Percentiles rank a stretch among this genome's conserved stretches.
Evolutionary conservation across 768 basidiomycete species (phyloP).

Genomic region (Agrocybe pediades): DNA sequence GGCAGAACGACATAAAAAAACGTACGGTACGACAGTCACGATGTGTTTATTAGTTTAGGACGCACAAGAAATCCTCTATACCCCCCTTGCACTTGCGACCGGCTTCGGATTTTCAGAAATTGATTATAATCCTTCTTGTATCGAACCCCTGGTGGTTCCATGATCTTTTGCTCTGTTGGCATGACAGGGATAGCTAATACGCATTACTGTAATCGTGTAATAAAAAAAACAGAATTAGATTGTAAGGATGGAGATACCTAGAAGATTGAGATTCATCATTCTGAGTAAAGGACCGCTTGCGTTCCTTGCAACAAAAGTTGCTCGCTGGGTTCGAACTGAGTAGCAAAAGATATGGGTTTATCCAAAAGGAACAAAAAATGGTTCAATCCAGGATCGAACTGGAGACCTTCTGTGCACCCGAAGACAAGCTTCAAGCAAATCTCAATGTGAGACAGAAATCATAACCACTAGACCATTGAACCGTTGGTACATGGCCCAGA

Average conservation of each 20-base stretch:
- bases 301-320: too few relatives aligned
- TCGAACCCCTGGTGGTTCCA: too few relatives aligned
- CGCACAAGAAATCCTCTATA: neutral
- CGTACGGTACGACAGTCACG: neutral
- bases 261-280: too few relatives aligned
- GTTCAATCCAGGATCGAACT: neutral
- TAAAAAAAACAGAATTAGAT: too few relatives aligned
- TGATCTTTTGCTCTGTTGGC: too few relatives aligned
- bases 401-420: neutral
- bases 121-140: too few relatives aligned
- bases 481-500: too few relatives aligned
- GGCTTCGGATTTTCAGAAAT: neutral
- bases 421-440: neutral
- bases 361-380: neutral
- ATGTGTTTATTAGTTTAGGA: neutral
- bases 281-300: too few relatives aligned
- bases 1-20: too few relatives aligned
- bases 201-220: neutral
- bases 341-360: neutral
- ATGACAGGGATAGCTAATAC: neutral
- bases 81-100: too few relatives aligned
- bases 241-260: too few relatives aligned
- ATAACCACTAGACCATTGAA: neutral
- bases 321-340: too few relatives aligned
- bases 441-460: neutral